Percentiles rank a stretch among this genome's conserved stretches.
Conservation (phyloP, 1,139 yeast genomes). For the Kodamaea ohmeri region DNA sequence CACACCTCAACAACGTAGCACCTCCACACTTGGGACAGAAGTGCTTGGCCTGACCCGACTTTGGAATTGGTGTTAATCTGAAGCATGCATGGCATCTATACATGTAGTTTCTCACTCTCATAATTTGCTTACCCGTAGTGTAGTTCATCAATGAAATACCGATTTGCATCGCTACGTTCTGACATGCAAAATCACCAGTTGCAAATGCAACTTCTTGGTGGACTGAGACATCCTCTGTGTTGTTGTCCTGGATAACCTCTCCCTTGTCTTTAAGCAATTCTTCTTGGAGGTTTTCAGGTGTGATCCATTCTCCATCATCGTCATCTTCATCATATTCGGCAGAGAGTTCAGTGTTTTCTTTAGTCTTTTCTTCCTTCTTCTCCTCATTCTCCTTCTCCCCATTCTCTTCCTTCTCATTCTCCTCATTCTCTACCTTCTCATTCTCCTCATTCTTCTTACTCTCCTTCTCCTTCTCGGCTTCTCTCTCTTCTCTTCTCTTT, state of each 20-base stretch:
- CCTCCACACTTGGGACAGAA: constrained; percentile 98
- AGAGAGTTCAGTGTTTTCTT: constrained; percentile 15
- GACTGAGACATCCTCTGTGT: constrained; percentile 12
- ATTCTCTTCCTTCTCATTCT: background rate
- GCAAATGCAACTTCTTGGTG: constrained; percentile 71
- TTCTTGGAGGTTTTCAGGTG: constrained; percentile 77
- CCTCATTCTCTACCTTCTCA: background rate
- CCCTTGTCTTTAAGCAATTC: constrained; percentile 64
- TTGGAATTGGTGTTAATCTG: constrained; percentile 72
- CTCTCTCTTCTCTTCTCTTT: constrained; percentile 55
- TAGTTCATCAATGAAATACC: constrained; percentile 85
- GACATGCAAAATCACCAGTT: constrained; percentile 97
- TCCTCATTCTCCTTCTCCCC: constrained; percentile 15
- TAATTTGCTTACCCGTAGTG: constrained; percentile 80
- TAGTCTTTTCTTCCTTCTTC: constrained; percentile 11
- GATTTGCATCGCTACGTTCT: constrained; percentile 88
- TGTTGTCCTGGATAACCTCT: constrained; percentile 38
- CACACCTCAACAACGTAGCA: constrained; percentile 82
- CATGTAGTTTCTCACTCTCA: constrained; percentile 86
- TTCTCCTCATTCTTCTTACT: background rate
- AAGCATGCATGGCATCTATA: constrained; percentile 97
- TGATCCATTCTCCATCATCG: constrained; percentile 95
- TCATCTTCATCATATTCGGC: constrained; percentile 56
- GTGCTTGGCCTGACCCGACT: constrained; percentile 72
- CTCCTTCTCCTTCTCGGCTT: constrained; percentile 29